Evolutionary conservation across 768 basidiomycete species (phyloP).

Genomic region (Tylopilus rubrobrunneus): DNA sequence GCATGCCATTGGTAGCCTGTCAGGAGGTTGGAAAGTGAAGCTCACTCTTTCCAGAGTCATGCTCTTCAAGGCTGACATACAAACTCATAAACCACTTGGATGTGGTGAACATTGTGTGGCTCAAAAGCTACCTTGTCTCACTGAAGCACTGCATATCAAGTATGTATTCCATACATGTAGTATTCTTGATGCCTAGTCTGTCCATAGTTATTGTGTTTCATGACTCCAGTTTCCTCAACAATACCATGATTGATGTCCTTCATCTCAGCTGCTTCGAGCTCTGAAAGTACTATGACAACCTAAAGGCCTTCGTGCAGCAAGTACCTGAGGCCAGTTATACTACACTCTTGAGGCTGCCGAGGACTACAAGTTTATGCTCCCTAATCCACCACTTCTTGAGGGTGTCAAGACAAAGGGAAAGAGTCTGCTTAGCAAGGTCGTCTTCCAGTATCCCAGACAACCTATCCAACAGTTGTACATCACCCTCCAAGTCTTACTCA

Average conservation of each 20-base stretch:
- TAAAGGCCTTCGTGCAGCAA: constrained; percentile 88
- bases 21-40: constrained; percentile 99
- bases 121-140: constrained; percentile 87
- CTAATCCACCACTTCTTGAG: constrained; percentile 93
- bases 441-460: constrained; percentile 92
- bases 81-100: constrained; percentile 98
- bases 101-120: constrained; percentile 96
- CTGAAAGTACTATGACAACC: constrained; percentile 91
- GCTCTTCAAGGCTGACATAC: constrained; percentile 98
- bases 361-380: constrained; percentile 98
- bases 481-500: constrained; percentile 93
- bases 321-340: constrained; percentile 98
- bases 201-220: constrained; percentile 88
- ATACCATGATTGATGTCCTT: constrained; percentile 96
- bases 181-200: constrained; percentile 3
- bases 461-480: constrained; percentile 88
- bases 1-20: constrained; percentile 82
- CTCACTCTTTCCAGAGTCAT: constrained; percentile 95
- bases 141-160: constrained; percentile 91
- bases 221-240: constrained; percentile 96
- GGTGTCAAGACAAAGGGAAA: constrained; percentile 99
- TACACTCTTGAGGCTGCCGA: constrained; percentile 93
- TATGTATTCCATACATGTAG: constrained; percentile 34
- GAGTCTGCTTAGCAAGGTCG: constrained; percentile 88
- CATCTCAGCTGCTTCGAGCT: constrained; percentile 99